Evolutionary conservation across 2,329 filamentous ascomycete species (phyloP).

Genomic region (Fusarium pseudoanthophilum): DNA sequence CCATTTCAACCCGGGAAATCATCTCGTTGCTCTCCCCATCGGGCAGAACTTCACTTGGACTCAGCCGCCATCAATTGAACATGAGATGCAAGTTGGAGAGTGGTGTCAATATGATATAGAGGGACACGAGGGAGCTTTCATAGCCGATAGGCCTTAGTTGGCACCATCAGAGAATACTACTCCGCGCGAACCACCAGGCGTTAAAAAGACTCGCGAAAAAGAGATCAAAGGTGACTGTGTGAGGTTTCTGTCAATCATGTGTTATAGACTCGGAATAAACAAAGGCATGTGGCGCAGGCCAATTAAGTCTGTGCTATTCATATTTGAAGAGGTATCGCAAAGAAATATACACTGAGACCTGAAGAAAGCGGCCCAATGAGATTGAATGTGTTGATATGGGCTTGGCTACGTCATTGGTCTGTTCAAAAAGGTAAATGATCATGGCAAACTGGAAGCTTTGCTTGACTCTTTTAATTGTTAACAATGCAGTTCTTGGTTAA

Average conservation of each 20-base stretch:
- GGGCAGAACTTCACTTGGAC: accelerated
- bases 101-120: accelerated
- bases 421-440: neutral
- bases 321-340: too few species aligned
- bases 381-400: neutral
- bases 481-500: neutral
- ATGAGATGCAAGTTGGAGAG: neutral
- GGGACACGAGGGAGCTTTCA: neutral
- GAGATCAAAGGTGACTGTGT: neutral
- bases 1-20: accelerated
- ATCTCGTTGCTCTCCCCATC: too few species aligned
- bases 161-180: neutral
- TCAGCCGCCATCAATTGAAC: neutral
- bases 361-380: neutral
- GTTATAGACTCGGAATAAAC: neutral
- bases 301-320: accelerated
- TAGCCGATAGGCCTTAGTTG: neutral
- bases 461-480: too few species aligned
- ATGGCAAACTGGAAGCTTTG: neutral
- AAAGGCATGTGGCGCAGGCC: accelerated
- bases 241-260: neutral
- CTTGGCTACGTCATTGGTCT: too few species aligned
- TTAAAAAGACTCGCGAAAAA: neutral
- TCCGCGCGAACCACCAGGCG: accelerated
- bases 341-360: too few species aligned